Conservation (phyloP, 768 basidiomycete genomes). For the Nevesoporus exiguus region DNA sequence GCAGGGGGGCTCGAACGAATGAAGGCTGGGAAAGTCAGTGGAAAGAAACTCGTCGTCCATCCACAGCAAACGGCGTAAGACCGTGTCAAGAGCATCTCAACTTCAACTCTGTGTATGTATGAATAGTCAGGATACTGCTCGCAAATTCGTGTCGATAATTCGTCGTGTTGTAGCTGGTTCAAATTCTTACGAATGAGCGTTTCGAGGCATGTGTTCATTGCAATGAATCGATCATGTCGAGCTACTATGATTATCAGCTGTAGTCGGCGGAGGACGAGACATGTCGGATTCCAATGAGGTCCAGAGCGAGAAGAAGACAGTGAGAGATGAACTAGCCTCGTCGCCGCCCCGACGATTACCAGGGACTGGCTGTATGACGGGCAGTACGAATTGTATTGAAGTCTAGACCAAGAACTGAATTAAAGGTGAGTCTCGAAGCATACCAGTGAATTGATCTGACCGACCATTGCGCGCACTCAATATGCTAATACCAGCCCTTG, state of each 20-base stretch:
- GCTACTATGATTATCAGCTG: not conserved
- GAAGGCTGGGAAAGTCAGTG: constrained; percentile 38
- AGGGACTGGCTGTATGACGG: not conserved
- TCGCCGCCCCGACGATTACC: not conserved
- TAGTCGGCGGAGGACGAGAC: not conserved
- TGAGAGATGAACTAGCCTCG: not conserved
- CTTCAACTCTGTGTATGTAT: constrained; percentile 10
- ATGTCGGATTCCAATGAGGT: not conserved
- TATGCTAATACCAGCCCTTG: not conserved
- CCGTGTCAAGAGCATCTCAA: not conserved
- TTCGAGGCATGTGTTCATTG: constrained; percentile 2
- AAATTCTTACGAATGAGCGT: not conserved
- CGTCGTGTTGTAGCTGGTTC: not conserved
- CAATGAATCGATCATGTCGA: not conserved
- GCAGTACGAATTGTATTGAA: not conserved
- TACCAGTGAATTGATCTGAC: not conserved
- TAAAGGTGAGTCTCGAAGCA: constrained; percentile 1
- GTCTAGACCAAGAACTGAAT: constrained; percentile 9
- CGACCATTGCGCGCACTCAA: constrained; percentile 8
- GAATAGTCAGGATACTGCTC: constrained; percentile 9
- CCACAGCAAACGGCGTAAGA: constrained; percentile 37
- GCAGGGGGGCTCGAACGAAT: constrained; percentile 35
- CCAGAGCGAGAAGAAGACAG: not conserved
- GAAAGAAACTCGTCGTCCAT: constrained; percentile 40
- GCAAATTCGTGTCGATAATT: not conserved